phyloP scores from a whole-genome alignment of 1,139 yeast species.

The Hemisphaericaspora xylofermentans region DNA sequence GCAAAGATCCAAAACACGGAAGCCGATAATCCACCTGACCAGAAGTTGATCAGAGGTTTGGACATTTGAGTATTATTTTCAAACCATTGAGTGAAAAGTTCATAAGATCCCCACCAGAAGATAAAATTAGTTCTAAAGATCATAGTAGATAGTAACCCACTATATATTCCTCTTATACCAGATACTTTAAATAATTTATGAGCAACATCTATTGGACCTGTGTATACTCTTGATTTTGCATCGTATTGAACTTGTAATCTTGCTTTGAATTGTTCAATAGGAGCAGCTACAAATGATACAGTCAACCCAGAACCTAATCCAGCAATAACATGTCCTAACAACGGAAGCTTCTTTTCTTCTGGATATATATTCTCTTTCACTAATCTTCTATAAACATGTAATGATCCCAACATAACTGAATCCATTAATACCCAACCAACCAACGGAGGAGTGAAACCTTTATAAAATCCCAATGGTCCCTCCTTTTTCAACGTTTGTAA shows the following conservation, averaged over 20 bases:
- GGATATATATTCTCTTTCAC: slow-evolving; percentile 64
- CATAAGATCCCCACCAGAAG: slow-evolving; percentile 95
- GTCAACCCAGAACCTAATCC: slow-evolving; percentile 88
- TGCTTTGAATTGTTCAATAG: slow-evolving; percentile 87
- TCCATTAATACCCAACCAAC: slow-evolving; percentile 96
- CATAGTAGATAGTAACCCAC: slow-evolving; percentile 84
- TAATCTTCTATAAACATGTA: slow-evolving; percentile 71
- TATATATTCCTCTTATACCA: slow-evolving; percentile 73
- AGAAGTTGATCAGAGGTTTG: slow-evolving; percentile 72
- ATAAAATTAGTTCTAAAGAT: slow-evolving; percentile 82
- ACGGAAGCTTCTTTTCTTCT: slow-evolving; percentile 60
- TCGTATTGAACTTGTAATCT: slow-evolving; percentile 88
- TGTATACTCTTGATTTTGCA: slow-evolving; percentile 62
- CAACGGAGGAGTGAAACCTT: slow-evolving; percentile 90
- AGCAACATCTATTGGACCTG: slow-evolving; percentile 79
- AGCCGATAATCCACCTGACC: slow-evolving; percentile 89
- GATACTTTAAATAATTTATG: slow-evolving; percentile 50
- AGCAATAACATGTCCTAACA: slow-evolving; percentile 72
- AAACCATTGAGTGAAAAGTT: slow-evolving; percentile 69
- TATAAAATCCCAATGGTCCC: slow-evolving; percentile 75
- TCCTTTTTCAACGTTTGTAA: slow-evolving; percentile 68
- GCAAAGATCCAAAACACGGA: slow-evolving; percentile 89
- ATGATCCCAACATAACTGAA: slow-evolving; percentile 80
- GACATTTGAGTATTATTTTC: slow-evolving; percentile 61
- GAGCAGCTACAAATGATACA: slow-evolving; percentile 91